Base-by-base conservation (phyloP, 148 eudicot genomes). In the Bassia scoparia region DNA sequence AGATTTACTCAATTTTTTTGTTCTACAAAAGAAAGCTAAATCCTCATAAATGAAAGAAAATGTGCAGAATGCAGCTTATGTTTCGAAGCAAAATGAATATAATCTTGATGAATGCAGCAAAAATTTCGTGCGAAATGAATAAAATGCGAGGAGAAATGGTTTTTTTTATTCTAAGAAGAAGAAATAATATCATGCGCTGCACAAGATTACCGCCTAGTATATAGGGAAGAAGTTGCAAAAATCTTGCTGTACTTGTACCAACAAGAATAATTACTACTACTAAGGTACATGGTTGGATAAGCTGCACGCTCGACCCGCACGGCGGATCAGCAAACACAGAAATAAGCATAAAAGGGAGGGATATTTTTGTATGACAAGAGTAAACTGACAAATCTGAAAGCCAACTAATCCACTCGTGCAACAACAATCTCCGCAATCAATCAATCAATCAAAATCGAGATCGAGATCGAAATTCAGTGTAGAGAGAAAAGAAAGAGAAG, bases 401-500 rank as follows among this genome's bases (percentile, higher is more conserved):
- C 30, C 50, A 60, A 75, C 26, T 60, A 52, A 67, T 54, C n/a
- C 68, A 71, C 46, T 72, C 72, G 67, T 78, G 80, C 71, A 77
- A 30, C 7, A n/a, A 43, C 10, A 38, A 50, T 50, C 60, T n/a
- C 26, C 44, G 49, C 41, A 66, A 66, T 66, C 46, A 29, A 53
- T 53, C 56, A 53, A 53, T 66, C 52, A 66, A 15, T 13, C 56
- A 14, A 27, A 35, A 67, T 41, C 14, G 46, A 41, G 46, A 41
- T 41, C 46, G 46, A 53, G 46, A 66, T 43, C 46, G 14, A 4
- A 69, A 54, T 37, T 12, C 31, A 13, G 34, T n/a, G 55, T 27
- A 12, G 33, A 75, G 33, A 66, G 27, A 30, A 18, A 31, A 76
- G 73, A 63, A 26, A 76, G 67, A 73, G 74, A 61, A 73, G 44